Base-by-base conservation (phyloP, 345 rosid species). In the Sonneratia alba region DNA sequence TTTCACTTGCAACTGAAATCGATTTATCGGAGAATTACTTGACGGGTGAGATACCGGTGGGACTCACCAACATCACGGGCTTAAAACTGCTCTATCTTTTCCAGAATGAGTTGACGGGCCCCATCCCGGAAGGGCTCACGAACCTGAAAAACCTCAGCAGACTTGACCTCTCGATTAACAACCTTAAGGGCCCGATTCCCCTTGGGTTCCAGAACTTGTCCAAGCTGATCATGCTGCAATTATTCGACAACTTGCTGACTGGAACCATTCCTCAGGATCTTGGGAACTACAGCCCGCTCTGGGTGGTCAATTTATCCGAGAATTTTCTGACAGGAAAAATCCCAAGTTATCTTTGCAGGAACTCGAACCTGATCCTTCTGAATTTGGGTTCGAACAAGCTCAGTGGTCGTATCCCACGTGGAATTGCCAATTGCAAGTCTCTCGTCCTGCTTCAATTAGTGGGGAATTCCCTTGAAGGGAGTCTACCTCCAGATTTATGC, bases 151-250 rank as follows among this genome's bases (percentile, higher is more conserved):
- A 88, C 79, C 82, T 93, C 78, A 76, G 82, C 66, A 85, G 69
- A 85, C 90, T 93, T 38, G 98, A 93, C 77, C 91, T 93, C 73
- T 93, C 98, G 74, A 88, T 87, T 47, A 93, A 93, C 79, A 65
- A 42, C 53, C 87, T 93, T 68, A 77, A 81, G 9, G 97, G 98
- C 63, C 76, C 79, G 40, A 86, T 93, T 72, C 98, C 98, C 36
- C 7, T 77, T 61, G 90, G 90, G 37, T 88, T 93, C 78, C 97
- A 93, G 67, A 84, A 85, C 77, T 70, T 85, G 84, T 81, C 77
- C 77, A 37, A 77, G 34, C 79, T 93, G 64, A 70, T 47, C 73
- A 82, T 83, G 91, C 71, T 93, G 84, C 98, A 91, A 80, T 90
- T 93, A 43, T 93, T 88, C 76, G 78, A 83, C 77, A 93, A 93